A percentile compares a stretch with the other conserved stretches of the same genome.
phyloP scores from a whole-genome alignment of 192 early-diverging fungal species.

The Backusella parvicylindrica region DNA sequence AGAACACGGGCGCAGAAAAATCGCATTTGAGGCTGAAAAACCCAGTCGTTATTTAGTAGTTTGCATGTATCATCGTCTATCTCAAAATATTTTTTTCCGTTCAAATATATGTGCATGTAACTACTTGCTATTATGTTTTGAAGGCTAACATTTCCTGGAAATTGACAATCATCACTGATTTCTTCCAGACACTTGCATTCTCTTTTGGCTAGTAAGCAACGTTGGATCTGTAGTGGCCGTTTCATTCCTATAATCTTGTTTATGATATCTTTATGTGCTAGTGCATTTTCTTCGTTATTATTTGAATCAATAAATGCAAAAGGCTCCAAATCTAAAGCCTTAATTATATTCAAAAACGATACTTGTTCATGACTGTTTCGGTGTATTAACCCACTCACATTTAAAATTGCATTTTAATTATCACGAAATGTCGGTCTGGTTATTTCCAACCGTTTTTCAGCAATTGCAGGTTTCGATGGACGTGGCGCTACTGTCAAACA shows the following conservation, averaged over 20 bases:
- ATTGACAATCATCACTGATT: background rate
- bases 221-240: background rate
- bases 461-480: too few relatives aligned
- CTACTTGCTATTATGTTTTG: background rate
- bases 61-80: constrained; percentile 1
- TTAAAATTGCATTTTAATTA: too few relatives aligned
- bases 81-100: background rate
- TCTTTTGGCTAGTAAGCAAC: background rate
- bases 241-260: background rate
- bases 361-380: too few relatives aligned
- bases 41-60: constrained; percentile 23
- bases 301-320: constrained; percentile 1
- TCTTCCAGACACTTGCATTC: background rate
- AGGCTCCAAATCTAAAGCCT: constrained; percentile 6
- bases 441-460: too few relatives aligned
- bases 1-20: constrained; percentile 24
- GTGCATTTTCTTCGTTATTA: constrained; percentile 7
- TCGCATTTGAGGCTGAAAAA: constrained; percentile 14
- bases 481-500: too few relatives aligned
- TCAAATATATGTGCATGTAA: background rate
- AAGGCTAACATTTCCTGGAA: background rate
- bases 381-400: too few relatives aligned
- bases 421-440: too few relatives aligned
- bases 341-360: too few relatives aligned
- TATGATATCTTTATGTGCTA: background rate